phyloP scores from a whole-genome alignment of 2,329 filamentous ascomycete genomes.

The Pseudocercospora fuligena region DNA sequence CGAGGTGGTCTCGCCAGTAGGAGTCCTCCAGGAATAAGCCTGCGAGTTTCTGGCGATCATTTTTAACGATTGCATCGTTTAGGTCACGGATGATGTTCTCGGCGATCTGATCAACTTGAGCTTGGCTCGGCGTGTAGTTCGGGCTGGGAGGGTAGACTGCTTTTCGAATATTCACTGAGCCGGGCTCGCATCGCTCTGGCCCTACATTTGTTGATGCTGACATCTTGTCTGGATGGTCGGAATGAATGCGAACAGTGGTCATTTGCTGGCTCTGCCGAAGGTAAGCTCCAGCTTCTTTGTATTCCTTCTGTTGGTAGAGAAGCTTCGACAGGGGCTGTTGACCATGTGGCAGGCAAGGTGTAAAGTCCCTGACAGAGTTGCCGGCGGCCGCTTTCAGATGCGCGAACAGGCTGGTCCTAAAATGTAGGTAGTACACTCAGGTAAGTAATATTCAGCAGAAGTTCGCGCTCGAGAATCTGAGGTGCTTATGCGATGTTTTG shows the following conservation, averaged over 20 bases:
- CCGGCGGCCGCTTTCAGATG: too few relatives aligned
- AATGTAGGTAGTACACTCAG: too few relatives aligned
- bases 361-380: not conserved
- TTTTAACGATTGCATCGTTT: conserved; percentile 24
- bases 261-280: not conserved
- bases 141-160: not conserved
- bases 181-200: not conserved
- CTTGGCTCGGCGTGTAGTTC: not conserved
- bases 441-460: too few relatives aligned
- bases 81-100: not conserved
- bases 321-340: not conserved
- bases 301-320: not conserved
- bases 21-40: conserved; percentile 52
- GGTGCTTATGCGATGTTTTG: too few relatives aligned
- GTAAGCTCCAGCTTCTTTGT: not conserved
- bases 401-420: too few relatives aligned
- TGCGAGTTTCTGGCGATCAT: conserved; percentile 28
- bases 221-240: not conserved
- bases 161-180: not conserved
- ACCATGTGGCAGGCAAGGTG: not conserved
- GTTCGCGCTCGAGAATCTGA: too few relatives aligned
- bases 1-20: conserved; percentile 65
- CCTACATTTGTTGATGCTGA: not conserved
- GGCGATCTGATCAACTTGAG: not conserved
- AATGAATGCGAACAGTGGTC: not conserved